Conservation (phyloP, 108 stramenopile species). For the Conticribra guillardii region DNA sequence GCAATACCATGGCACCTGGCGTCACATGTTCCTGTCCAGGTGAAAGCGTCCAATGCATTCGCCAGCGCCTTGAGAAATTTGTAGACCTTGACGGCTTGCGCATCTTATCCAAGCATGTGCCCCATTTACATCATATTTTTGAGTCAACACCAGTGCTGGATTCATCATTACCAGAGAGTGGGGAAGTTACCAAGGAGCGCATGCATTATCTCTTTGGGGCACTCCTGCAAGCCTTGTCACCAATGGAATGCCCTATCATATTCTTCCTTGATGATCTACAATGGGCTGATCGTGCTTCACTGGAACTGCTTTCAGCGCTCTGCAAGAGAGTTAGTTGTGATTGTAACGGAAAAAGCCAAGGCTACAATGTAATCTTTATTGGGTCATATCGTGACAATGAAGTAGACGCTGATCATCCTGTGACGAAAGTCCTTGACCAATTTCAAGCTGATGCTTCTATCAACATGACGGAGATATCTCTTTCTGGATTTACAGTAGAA, state of each 20-base stretch:
- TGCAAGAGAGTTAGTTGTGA: slow-evolving; percentile 14
- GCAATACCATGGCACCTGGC: background rate
- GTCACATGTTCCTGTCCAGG: background rate
- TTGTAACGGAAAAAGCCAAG: background rate
- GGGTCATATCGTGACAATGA: slow-evolving; percentile 54
- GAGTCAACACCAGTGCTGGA: background rate
- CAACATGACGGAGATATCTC: slow-evolving; percentile 17
- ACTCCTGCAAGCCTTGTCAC: slow-evolving; percentile 6
- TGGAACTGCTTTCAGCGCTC: slow-evolving; percentile 42
- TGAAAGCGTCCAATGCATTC: slow-evolving; percentile 3
- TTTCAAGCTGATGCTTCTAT: slow-evolving; percentile 8
- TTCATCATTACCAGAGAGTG: background rate
- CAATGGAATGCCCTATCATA: background rate
- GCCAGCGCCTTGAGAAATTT: background rate
- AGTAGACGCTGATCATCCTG: slow-evolving; percentile 22
- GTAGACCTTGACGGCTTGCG: slow-evolving; percentile 8
- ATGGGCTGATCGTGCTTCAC: slow-evolving; percentile 54
- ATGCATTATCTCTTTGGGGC: slow-evolving; percentile 11
- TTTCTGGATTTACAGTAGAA: background rate
- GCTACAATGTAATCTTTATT: slow-evolving; percentile 31
- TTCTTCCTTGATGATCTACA: slow-evolving; percentile 66
- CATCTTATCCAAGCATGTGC: slow-evolving; percentile 25
- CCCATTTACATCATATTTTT: slow-evolving; percentile 5
- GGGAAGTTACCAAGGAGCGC: slow-evolving; percentile 3
- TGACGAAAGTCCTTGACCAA: slow-evolving; percentile 7